phyloP scores from a whole-genome alignment of 2,329 filamentous ascomycete species.

The Madurella mycetomatis region DNA sequence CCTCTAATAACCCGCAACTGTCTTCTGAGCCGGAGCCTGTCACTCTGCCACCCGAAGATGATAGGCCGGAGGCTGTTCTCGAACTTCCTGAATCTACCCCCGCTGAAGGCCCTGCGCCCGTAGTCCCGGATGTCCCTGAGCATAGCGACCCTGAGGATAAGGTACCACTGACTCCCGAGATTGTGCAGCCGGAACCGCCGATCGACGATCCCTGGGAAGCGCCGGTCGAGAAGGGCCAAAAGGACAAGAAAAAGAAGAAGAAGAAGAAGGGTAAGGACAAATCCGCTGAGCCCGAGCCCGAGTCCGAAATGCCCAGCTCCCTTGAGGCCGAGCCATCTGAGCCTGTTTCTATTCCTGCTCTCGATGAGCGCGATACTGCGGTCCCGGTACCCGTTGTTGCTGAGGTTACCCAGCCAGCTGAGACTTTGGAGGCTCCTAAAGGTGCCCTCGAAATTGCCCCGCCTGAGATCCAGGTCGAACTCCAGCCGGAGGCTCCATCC shows the following conservation, averaged over 20 bases:
- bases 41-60: background rate
- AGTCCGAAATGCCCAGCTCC: slow-evolving; percentile 5
- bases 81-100: background rate
- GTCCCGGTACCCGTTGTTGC: background rate
- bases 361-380: background rate
- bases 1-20: background rate
- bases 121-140: background rate
- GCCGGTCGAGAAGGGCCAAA: slow-evolving; percentile 31
- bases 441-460: slow-evolving; percentile 10
- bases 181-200: slow-evolving; percentile 2
- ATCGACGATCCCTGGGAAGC: slow-evolving; percentile 24
- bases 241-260: slow-evolving; percentile 30
- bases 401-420: background rate
- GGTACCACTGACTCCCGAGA: background rate
- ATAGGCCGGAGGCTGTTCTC: background rate
- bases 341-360: background rate
- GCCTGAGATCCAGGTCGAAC: slow-evolving; percentile 1
- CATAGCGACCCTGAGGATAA: background rate
- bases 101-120: background rate
- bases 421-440: background rate
- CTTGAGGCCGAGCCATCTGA: slow-evolving; percentile 3
- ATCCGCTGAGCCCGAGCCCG: slow-evolving; percentile 15
- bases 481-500: slow-evolving; percentile 5
- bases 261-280: slow-evolving; percentile 27
- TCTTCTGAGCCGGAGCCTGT: background rate